Evolutionary conservation across 306 rosid species (phyloP), one percentile per base, ranked within the genome.

Genomic region (Carpinus viminea): DNA sequence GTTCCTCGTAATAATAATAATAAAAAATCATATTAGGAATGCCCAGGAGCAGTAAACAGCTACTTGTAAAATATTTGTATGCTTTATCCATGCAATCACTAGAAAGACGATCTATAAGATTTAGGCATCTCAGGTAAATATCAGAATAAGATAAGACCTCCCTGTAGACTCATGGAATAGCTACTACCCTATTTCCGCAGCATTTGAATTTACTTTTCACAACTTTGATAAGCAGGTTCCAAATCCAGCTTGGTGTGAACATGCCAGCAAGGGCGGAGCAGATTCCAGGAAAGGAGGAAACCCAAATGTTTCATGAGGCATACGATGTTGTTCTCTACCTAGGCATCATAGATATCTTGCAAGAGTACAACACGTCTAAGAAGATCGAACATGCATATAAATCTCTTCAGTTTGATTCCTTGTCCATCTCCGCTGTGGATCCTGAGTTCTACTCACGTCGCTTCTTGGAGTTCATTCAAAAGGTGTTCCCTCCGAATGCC

Each of bases 221-320:
- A 38, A 74, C 78, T 73, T 64, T 51, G 3, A 73, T 56, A 76
- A 69, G 83, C 93, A 95, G 99, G 75, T 86, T 95, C 41, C 99
- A 95, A 89, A 93, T 95, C 86, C 99, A 95, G 83, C 86, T 95
- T n/a, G 99, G 99, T 70, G 99, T 95, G 70, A 95, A 95, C 89
- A 90, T 95, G 99, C 98, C 99, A 5, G 89, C 99, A 31, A 93
- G 99, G 87, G 99, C 99, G 74, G 99, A 95, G 85, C 92, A 66
- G 85, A 81, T 91, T 81, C 89, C 85, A 20, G 98, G 91, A 52
- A 87, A 86, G 62, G 78, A 91, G 75, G 95, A 88, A 71, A 78
- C 68, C 60, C 85, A 88, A 80, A 87, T 82, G 85, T 93, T 93
- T 55, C 93, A 86, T 36, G 91, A 89, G 74, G 93, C 86, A 3